Evolutionary conservation across 805 yeast species (phyloP).

Genomic region (Metahyphopichia silvanorum): DNA sequence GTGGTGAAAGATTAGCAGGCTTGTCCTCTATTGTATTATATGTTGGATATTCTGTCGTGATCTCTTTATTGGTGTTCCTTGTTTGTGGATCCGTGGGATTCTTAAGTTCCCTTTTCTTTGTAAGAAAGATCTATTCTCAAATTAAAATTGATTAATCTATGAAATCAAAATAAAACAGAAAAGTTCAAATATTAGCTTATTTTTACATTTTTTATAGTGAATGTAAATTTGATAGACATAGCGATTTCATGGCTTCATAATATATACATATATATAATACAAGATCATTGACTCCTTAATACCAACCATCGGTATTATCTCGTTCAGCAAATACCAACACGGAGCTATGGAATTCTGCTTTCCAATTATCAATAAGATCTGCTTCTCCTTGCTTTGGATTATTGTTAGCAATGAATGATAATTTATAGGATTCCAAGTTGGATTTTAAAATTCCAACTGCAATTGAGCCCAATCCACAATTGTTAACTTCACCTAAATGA

Average conservation of each 20-base stretch:
- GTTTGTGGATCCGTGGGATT: constrained; percentile 90
- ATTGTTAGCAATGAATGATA: constrained; percentile 18
- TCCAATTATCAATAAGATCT: constrained; percentile 14
- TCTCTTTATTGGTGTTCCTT: constrained; percentile 68
- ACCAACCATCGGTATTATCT: constrained; percentile 39
- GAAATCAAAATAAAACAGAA: too few relatives aligned
- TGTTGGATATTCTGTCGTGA: constrained; percentile 75
- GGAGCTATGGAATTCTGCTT: constrained; percentile 12
- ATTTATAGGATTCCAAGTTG: constrained; percentile 21
- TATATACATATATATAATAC: too few relatives aligned
- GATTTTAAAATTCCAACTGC: constrained; percentile 17
- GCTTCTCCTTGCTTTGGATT: neutral
- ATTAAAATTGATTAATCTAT: constrained; percentile 76
- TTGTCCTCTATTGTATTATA: constrained; percentile 74
- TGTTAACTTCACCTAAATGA: constrained; percentile 1
- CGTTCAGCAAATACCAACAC: constrained; percentile 25
- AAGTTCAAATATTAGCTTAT: too few relatives aligned
- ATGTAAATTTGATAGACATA: neutral
- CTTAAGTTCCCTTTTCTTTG: constrained; percentile 67
- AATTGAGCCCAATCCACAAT: constrained; percentile 21
- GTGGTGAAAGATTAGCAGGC: constrained; percentile 62
- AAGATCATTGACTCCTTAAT: constrained; percentile 3
- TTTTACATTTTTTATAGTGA: neutral
- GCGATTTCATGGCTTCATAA: neutral
- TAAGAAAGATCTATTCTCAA: constrained; percentile 74